Conservation (phyloP, 257 asterid species). For the Nicotiana benthamiana region DNA sequence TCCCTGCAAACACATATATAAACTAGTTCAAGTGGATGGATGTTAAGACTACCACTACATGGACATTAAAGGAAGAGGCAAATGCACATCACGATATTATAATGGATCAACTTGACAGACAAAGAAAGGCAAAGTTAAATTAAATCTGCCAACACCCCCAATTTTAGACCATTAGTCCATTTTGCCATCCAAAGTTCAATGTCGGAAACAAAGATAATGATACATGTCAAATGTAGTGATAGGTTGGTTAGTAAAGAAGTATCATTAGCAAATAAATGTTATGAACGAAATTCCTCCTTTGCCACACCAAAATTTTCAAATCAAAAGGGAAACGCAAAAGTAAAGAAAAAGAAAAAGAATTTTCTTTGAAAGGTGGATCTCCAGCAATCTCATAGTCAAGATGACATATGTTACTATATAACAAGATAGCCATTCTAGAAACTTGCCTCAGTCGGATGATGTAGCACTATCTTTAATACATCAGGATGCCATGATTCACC, state of each 20-base stretch:
- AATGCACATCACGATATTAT: not conserved
- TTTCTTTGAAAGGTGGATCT: not conserved
- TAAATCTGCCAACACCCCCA: not conserved
- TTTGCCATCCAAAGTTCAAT: not conserved
- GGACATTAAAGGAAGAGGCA: not conserved
- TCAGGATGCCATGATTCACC: constrained; percentile 99
- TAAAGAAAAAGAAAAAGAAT: not conserved
- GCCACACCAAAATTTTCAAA: not conserved
- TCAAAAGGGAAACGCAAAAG: not conserved
- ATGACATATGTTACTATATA: not conserved
- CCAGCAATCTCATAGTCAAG: not conserved
- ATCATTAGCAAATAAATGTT: not conserved
- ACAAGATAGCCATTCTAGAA: not conserved
- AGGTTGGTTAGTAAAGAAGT: not conserved
- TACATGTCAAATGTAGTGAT: not conserved
- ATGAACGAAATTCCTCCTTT: not conserved
- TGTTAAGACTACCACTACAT: constrained; percentile 11
- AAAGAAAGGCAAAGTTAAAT: not conserved
- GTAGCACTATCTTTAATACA: constrained; percentile 70
- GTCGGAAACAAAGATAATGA: not conserved
- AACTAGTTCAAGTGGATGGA: constrained; percentile 17
- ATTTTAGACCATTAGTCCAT: not conserved
- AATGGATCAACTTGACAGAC: not conserved
- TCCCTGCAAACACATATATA: constrained; percentile 50
- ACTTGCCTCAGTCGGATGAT: constrained; percentile 86